A percentile compares a stretch with the other conserved stretches of the same genome.
Evolutionary conservation across 169 alveolate genomes (phyloP).

Genomic region (Cyclospora cayetanensis): DNA sequence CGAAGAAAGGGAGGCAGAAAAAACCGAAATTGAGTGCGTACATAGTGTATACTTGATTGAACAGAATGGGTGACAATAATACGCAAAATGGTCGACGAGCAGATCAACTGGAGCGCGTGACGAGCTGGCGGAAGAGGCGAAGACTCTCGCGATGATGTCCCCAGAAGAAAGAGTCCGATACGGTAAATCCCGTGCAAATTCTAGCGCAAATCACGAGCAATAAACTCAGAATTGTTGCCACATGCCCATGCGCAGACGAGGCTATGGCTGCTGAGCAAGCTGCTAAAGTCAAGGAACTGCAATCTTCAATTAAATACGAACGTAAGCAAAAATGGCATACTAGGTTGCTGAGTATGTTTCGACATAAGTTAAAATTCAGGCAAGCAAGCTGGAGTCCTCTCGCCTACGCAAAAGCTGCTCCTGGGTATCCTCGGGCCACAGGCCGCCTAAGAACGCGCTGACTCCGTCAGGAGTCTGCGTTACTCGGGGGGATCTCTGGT

Average conservation of each 20-base stretch:
- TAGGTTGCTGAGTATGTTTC: no score
- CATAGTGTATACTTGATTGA: no score
- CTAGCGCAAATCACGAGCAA: neutral
- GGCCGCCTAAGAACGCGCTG: no score
- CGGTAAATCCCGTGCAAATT: neutral
- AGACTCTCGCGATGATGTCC: constrained; percentile 7
- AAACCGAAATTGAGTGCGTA: neutral
- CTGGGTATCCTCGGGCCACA: no score
- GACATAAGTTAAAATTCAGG: no score
- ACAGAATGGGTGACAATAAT: neutral
- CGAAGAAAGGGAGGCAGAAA: constrained; percentile 32
- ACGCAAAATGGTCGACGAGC: neutral
- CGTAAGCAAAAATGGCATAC: no score
- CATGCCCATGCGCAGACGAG: neutral
- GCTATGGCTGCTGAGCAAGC: constrained; percentile 23
- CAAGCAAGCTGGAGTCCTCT: no score
- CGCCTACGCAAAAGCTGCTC: no score
- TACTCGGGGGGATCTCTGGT: neutral
- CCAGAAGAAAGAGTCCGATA: constrained; percentile 16
- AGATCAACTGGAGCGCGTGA: neutral
- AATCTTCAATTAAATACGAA: neutral
- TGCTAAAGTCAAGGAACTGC: neutral
- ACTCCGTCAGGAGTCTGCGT: no score
- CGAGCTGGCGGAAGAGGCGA: neutral
- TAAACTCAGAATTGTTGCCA: no score